phyloP scores from a whole-genome alignment of 139 green algal genomes.

The Trebouxia sp. region DNA sequence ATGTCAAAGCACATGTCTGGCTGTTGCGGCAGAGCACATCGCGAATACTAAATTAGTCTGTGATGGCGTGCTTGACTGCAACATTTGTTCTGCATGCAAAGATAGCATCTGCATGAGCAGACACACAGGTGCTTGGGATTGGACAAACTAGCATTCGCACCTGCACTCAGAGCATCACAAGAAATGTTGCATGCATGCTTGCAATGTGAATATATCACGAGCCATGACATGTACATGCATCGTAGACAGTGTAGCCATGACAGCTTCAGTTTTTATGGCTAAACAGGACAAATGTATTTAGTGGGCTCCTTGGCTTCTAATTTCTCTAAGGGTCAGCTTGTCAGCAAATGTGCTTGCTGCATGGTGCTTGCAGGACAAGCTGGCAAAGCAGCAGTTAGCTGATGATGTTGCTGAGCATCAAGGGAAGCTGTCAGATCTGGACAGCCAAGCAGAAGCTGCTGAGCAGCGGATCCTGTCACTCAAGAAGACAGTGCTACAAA shows the following conservation, averaged over 20 bases:
- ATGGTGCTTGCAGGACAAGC: not conserved
- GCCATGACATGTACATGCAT: no score
- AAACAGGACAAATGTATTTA: not conserved
- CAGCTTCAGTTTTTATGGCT: no score
- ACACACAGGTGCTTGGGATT: no score
- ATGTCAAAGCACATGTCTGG: not conserved
- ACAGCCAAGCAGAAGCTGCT: constrained; percentile 35
- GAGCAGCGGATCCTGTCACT: constrained; percentile 48
- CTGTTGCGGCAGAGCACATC: not conserved
- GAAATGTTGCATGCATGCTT: no score
- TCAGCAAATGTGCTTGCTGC: not conserved
- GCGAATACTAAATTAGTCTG: no score
- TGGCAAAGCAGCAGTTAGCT: not conserved
- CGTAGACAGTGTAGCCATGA: no score
- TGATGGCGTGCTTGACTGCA: no score
- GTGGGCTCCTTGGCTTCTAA: no score
- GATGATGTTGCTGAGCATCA: not conserved
- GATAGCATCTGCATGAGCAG: not conserved
- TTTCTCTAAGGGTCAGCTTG: not conserved
- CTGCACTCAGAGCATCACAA: not conserved
- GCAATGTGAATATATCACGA: no score
- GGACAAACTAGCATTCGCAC: not conserved
- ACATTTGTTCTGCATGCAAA: not conserved
- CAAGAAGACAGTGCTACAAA: constrained; percentile 52
- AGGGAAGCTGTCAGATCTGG: constrained; percentile 18